These are phyloP conservation scores for Lactarius deliciosus DNA, from an alignment of 768 basidiomycete genomes.

Conservation along the genomic window DNA sequence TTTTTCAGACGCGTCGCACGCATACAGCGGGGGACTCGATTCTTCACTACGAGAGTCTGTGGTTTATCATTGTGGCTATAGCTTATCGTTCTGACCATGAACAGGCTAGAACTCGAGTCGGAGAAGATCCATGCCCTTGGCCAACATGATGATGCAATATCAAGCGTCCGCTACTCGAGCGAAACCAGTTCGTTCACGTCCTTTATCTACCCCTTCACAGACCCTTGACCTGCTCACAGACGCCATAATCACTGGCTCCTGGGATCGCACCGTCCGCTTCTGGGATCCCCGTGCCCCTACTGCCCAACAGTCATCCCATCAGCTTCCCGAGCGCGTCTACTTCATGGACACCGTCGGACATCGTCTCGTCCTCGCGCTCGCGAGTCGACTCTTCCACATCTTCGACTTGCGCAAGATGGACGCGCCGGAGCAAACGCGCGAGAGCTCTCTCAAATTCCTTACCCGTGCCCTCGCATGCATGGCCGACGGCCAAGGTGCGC, in stretches of 20 bases:
- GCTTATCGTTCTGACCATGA: background rate
- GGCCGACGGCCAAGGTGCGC: slow-evolving; percentile 82
- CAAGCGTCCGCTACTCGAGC: slow-evolving; percentile 67
- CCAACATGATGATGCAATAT: slow-evolving; percentile 78
- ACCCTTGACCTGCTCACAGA: slow-evolving; percentile 43
- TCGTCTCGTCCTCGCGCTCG: slow-evolving; percentile 90
- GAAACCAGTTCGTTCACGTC: slow-evolving; percentile 54
- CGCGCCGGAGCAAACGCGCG: slow-evolving; percentile 72
- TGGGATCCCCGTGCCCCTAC: slow-evolving; percentile 76
- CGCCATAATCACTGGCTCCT: slow-evolving; percentile 79
- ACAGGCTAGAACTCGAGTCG: slow-evolving; percentile 72
- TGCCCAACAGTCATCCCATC: slow-evolving; percentile 57
- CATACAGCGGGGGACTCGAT: slow-evolving; percentile 86
- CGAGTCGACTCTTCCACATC: slow-evolving; percentile 85
- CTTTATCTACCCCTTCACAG: background rate
- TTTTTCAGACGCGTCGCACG: slow-evolving; percentile 66
- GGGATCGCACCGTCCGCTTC: slow-evolving; percentile 86
- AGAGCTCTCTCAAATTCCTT: slow-evolving; percentile 95
- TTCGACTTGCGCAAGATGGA: slow-evolving; percentile 83
- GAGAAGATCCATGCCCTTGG: slow-evolving; percentile 76
- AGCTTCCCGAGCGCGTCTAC: slow-evolving; percentile 84
- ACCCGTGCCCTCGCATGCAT: slow-evolving; percentile 90
- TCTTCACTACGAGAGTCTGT: slow-evolving; percentile 79
- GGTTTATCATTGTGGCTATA: background rate
- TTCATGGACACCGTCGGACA: slow-evolving; percentile 75